These are phyloP conservation scores for Flaveria trinervia DNA, from an alignment of 129 eudicot genomes.

Conservation along the genomic window DNA sequence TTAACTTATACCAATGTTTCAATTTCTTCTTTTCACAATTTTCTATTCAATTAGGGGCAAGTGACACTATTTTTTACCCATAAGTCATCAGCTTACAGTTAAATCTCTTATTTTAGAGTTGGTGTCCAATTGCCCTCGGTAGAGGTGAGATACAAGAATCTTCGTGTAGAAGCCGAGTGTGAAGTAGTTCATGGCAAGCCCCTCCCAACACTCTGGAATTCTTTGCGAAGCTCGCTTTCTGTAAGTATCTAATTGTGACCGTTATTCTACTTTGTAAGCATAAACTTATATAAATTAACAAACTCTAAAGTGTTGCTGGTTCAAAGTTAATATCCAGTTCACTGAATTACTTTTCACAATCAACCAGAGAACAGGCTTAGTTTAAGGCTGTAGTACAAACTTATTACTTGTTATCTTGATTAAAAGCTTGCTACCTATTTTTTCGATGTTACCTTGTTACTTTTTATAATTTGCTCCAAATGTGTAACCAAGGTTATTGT, in stretches of 20 bases:
- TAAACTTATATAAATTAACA: background rate
- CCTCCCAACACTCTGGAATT: constrained; percentile 60
- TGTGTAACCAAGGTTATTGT: too few relatives aligned
- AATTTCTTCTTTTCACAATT: background rate
- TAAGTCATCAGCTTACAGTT: constrained; percentile 7
- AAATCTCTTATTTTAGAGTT: constrained; percentile 40
- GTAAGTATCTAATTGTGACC: constrained; percentile 34
- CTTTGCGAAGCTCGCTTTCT: constrained; percentile 41
- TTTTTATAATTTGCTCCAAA: too few relatives aligned
- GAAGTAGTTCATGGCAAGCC: constrained; percentile 64
- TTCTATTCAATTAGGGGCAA: background rate
- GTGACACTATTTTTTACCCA: background rate
- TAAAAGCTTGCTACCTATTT: too few relatives aligned
- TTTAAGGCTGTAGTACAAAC: too few relatives aligned
- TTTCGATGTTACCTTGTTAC: too few relatives aligned
- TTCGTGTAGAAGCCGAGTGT: constrained; percentile 49
- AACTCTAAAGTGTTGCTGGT: background rate
- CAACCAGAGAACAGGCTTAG: background rate
- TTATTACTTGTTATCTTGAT: too few relatives aligned
- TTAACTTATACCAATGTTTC: background rate
- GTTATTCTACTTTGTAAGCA: background rate
- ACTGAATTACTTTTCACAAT: background rate
- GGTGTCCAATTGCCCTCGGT: constrained; percentile 51
- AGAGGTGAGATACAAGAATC: constrained; percentile 52
- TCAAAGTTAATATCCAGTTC: constrained; percentile 8